Evolutionary conservation across 495 filamentous ascomycete genomes (phyloP), one percentile per base, ranked within the genome.

Genomic region (Emericellopsis terricola): DNA sequence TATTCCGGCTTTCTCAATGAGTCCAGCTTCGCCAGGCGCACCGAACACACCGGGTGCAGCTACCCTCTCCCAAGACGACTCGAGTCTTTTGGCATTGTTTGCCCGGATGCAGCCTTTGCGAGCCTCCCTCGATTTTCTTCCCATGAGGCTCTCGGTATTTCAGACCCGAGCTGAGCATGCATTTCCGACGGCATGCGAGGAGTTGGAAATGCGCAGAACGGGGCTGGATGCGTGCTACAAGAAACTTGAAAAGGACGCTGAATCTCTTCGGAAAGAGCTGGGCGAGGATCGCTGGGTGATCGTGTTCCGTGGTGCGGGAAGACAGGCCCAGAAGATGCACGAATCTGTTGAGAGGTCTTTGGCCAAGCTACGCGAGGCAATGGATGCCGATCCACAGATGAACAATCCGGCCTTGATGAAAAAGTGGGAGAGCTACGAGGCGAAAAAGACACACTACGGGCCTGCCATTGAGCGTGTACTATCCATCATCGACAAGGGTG

Each of bases 221-320:
- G 62, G 64, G 15, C 59, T 97, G 7, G 86, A 94, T 40, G 72
- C 62, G 21, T 74, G 66, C 40, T 94, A 83, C 64, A 78, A 74
- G 51, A 76, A 71, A 41, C 71, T 97, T 2, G 78, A 94, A 50
- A 64, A 64, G 23, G 87, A 97, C 46, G 85, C 87, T 2, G 83
- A 96, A 43, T 69, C 78, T 19, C 53, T 97, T 26, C 66, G 82
- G 35, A 76, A 78, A 47, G 89, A 96, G 48, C 66, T 97, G 11
- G 82, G 81, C 14, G 89, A 97, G 48, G 89, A 97, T 45, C 72
- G 82, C 18, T 97, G 89, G 89, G 76, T 97, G 31, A 60, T 89
- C 28, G 81, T 94, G 4, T 97, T 97, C 56, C 69, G 89, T 38
- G 82, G 84, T 41, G 87, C 89, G n/a, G 84, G 82, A 11, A 68